Conservation (phyloP, 352 stramenopile genomes). For the Phytophthora pluvialis region DNA sequence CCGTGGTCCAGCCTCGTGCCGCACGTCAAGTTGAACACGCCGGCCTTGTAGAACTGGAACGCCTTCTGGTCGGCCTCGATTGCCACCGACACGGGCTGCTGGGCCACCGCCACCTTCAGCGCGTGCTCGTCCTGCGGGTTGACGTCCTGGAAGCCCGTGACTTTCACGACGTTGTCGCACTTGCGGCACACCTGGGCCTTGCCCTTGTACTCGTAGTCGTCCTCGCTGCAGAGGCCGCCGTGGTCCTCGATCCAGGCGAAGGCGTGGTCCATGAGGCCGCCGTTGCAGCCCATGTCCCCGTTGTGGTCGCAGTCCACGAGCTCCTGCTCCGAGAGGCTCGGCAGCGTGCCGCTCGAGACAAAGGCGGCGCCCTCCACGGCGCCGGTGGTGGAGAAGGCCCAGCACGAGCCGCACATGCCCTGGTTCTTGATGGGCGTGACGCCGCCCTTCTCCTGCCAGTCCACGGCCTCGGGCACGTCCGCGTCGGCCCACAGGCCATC, state of each 20-base stretch:
- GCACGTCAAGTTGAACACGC: slow-evolving; percentile 69
- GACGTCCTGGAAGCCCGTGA: slow-evolving; percentile 84
- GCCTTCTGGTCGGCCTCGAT: slow-evolving; percentile 86
- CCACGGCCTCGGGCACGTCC: slow-evolving; percentile 81
- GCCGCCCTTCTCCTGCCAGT: slow-evolving; percentile 95
- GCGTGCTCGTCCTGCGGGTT: slow-evolving; percentile 75
- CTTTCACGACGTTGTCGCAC: slow-evolving; percentile 86
- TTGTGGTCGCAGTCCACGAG: slow-evolving; percentile 97
- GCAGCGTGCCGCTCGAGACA: slow-evolving; percentile 91
- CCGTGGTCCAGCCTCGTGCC: slow-evolving; percentile 92
- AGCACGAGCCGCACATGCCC: slow-evolving; percentile 95
- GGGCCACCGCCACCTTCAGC: slow-evolving; percentile 88
- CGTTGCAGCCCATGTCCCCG: slow-evolving; percentile 96
- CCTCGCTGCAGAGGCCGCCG: slow-evolving; percentile 92
- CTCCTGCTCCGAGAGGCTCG: slow-evolving; percentile 97
- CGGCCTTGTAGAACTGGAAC: slow-evolving; percentile 83
- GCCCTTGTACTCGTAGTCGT: slow-evolving; percentile 95
- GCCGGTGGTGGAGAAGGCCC: slow-evolving; percentile 97
- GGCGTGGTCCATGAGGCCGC: slow-evolving; percentile 97
- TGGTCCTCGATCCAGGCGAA: slow-evolving; percentile 96
- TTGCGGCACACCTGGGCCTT: slow-evolving; percentile 76
- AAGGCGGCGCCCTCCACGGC: slow-evolving; percentile 97
- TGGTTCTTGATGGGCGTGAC: slow-evolving; percentile 95
- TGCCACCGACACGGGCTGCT: slow-evolving; percentile 84
- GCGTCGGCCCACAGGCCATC: slow-evolving; percentile 35